Evolutionary conservation across 306 rosid genomes (phyloP).

Genomic region (Acacia confusa): DNA sequence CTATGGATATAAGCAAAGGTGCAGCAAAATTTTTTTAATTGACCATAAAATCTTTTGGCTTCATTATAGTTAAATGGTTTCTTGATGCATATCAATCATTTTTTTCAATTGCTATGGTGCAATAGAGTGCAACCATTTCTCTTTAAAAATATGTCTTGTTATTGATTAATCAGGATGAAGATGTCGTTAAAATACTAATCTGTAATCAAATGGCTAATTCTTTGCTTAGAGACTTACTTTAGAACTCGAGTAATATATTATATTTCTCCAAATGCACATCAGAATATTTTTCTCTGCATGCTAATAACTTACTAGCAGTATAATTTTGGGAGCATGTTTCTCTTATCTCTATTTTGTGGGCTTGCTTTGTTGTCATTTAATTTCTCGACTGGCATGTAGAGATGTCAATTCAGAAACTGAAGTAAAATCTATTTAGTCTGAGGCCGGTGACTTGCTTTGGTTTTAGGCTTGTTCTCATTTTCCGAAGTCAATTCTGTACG

Average conservation of each 20-base stretch:
- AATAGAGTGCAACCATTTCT: background rate
- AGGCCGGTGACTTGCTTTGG: conserved; percentile 31
- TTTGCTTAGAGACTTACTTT: background rate
- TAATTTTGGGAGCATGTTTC: conserved; percentile 9
- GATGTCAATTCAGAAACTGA: background rate
- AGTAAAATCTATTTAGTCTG: conserved; percentile 8
- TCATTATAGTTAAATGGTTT: conserved; percentile 33
- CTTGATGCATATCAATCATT: conserved; percentile 16
- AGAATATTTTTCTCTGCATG: conserved; percentile 7
- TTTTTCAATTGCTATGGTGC: conserved; percentile 21
- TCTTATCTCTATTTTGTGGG: conserved; percentile 6
- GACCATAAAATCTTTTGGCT: conserved; percentile 27
- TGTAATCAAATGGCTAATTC: background rate
- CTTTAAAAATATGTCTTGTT: background rate
- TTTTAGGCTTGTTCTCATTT: conserved; percentile 92
- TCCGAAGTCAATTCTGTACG: conserved; percentile 61
- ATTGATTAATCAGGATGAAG: conserved; percentile 19
- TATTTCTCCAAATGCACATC: conserved; percentile 10
- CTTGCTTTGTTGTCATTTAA: conserved; percentile 19
- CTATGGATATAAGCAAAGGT: conserved; percentile 99
- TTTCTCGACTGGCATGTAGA: conserved; percentile 6
- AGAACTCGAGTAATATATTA: background rate
- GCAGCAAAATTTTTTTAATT: conserved; percentile 36
- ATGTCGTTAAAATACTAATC: background rate
- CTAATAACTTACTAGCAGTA: background rate